Conservation (phyloP, 75 land plant genomes). For the Pinus taeda region DNA sequence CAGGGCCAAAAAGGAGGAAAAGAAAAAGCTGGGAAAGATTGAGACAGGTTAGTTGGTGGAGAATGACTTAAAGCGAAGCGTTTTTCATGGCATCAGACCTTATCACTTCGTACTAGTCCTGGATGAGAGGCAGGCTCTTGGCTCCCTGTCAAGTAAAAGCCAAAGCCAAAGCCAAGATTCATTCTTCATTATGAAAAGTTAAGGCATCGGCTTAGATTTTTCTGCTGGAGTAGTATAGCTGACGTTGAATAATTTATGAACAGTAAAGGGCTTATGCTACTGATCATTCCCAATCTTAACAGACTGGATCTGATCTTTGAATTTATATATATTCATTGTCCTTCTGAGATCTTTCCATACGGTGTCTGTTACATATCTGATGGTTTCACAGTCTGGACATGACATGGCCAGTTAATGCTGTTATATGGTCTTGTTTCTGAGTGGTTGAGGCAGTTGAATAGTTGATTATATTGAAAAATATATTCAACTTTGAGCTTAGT, state of each 20-base stretch:
- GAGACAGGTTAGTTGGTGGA: neutral
- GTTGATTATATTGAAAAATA: neutral
- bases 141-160: neutral
- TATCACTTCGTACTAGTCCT: neutral
- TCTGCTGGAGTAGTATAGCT: neutral
- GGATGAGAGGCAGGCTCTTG: neutral
- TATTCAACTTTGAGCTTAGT: neutral
- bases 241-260: neutral
- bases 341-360: neutral
- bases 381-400: too few species aligned
- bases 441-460: neutral
- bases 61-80: neutral
- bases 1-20: neutral
- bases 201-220: neutral
- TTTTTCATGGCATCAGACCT: neutral
- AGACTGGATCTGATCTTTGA: neutral
- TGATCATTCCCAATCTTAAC: neutral
- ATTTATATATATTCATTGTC: neutral
- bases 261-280: neutral
- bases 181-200: neutral
- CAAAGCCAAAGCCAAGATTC: slow-evolving; percentile 10
- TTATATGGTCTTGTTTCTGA: neutral
- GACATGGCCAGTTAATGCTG: neutral
- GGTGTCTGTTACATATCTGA: neutral
- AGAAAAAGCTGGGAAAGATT: neutral